Conservation (phyloP, 2,329 filamentous ascomycete species). For the Alternaria sp. region DNA sequence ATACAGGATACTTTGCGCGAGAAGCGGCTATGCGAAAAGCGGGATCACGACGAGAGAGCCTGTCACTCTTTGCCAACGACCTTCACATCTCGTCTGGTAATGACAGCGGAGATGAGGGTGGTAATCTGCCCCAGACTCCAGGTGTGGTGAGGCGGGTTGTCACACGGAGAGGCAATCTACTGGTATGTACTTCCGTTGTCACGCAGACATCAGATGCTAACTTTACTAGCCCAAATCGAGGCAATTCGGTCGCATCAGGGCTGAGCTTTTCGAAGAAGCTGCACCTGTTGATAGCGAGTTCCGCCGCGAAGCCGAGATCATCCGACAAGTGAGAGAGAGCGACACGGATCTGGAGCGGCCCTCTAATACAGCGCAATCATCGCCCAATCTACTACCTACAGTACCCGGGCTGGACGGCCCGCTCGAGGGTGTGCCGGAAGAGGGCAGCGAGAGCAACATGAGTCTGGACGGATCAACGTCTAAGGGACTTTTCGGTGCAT, state of each 20-base stretch:
- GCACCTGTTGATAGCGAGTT: constrained; percentile 88
- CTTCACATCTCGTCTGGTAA: constrained; percentile 79
- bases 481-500: constrained; percentile 65
- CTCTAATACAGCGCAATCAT: constrained; percentile 68
- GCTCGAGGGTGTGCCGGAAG: constrained; percentile 73
- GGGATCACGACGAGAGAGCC: constrained; percentile 77
- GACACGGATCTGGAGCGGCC: constrained; percentile 67
- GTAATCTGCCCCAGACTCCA: constrained; percentile 60
- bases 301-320: constrained; percentile 90
- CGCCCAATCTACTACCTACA: constrained; percentile 68
- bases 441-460: constrained; percentile 64
- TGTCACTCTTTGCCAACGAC: constrained; percentile 89
- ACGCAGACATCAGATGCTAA: constrained; percentile 14
- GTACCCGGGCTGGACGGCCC: constrained; percentile 62
- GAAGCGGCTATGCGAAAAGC: constrained; percentile 57
- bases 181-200: constrained; percentile 65
- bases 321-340: constrained; percentile 91
- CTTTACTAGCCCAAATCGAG: constrained; percentile 84
- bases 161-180: constrained; percentile 83
- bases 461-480: constrained; percentile 51
- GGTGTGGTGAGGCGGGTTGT: constrained; percentile 84
- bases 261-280: constrained; percentile 85
- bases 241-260: constrained; percentile 90
- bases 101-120: constrained; percentile 76
- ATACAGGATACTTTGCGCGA: constrained; percentile 61